A percentile compares a stretch with the other conserved stretches of the same genome.
Conservation (phyloP, 2,329 filamentous ascomycete genomes). For the Cyclaneusma minus region DNA sequence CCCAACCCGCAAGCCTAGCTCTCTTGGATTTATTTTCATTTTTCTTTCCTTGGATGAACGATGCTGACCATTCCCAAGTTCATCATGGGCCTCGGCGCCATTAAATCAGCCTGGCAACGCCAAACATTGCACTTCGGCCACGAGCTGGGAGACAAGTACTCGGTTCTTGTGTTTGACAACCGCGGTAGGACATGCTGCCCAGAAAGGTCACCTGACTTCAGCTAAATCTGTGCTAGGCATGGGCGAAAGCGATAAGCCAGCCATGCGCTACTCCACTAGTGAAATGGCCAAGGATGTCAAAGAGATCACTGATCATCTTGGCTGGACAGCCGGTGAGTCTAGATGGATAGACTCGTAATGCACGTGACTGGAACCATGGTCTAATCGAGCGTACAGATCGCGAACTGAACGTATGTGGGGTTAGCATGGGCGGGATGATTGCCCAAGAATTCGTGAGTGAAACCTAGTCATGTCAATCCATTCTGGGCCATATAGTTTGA, state of each 20-base stretch:
- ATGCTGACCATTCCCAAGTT: no score
- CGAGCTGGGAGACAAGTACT: constrained; percentile 48
- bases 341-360: constrained; percentile 15
- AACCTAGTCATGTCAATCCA: no score
- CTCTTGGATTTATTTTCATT: no score
- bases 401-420: constrained; percentile 55
- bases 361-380: no score
- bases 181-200: constrained; percentile 28
- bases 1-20: no score
- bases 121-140: constrained; percentile 76
- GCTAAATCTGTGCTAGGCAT: constrained; percentile 35
- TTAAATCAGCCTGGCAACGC: constrained; percentile 63
- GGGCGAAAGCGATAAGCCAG: constrained; percentile 63
- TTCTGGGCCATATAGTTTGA: constrained; percentile 4
- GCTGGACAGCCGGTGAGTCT: no score
- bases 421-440: constrained; percentile 87
- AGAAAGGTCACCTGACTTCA: neutral
- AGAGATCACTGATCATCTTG: constrained; percentile 53
- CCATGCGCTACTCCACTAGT: constrained; percentile 63
- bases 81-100: no score
- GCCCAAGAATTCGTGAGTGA: constrained; percentile 60
- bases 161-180: constrained; percentile 68
- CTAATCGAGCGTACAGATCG: constrained; percentile 26
- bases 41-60: no score
- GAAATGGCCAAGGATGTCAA: constrained; percentile 71